Evolutionary conservation across 2,329 filamentous ascomycete genomes (phyloP), one percentile per base, ranked within the genome.

Genomic region (Clarireedia paspali): DNA sequence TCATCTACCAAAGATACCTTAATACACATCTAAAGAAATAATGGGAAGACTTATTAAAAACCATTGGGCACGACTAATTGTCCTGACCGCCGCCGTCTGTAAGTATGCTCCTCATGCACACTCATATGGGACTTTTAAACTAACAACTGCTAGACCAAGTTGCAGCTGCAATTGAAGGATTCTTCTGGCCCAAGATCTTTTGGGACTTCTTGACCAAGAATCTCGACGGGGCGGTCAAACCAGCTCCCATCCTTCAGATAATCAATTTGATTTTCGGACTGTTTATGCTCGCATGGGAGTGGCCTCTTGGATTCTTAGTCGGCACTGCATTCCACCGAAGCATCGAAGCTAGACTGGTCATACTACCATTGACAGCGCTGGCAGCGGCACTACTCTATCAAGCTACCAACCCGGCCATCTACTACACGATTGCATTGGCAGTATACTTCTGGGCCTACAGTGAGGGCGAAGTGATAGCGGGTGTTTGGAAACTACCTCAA

Each of bases 1-100:
- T 57, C 57, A 60, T 17, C 20, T 48, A 14, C 15, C 61, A 62
- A 96, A 96, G 56, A 47, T 56, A 55, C 42, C 55, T 62, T 73
- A 62, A 63, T 20, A 45, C 27, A 12, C 20, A 6, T 23, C 34
- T 24, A 5, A 27, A 20, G 45, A 40, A 40, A 54, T 42, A 27
- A 99, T 99, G 94, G 94, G 94, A 73, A 94, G 87, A 75, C 85
- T 99, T 70, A 97, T 99, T 77, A 99, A 99, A 81, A 97, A 97
- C 77, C 94, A 99, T 78, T 96, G 90, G 90, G 94, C 91, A 65
- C 87, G 94, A 59, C 85, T 99, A 68, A 94, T 99, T 69, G 81
- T 95, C 73, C 77, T 99, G 70, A 89, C 89, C 27, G 90, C 94
- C 39, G 87, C 89, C 66, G 65, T 66, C 57, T 77, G 75, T 77